phyloP scores from a whole-genome alignment of 2,329 filamentous ascomycete species.

The Amauroascus niger region DNA sequence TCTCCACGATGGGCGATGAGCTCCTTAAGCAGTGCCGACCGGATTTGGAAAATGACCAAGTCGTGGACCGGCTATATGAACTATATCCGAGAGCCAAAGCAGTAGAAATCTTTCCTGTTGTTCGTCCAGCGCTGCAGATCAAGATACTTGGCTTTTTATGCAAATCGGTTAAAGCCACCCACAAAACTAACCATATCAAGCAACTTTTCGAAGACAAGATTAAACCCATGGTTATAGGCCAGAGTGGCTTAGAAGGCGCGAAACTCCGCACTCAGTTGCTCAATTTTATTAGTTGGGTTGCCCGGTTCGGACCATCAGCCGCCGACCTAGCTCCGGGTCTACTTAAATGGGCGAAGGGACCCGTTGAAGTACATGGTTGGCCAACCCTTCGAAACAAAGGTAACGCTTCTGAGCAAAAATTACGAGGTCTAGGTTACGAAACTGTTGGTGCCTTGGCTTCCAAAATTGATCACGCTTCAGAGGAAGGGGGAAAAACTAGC shows the following conservation, averaged over 20 bases:
- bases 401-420: slow-evolving; percentile 51
- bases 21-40: slow-evolving; percentile 67
- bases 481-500: slow-evolving; percentile 28
- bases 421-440: slow-evolving; percentile 79
- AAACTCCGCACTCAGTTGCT: slow-evolving; percentile 79
- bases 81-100: slow-evolving; percentile 58
- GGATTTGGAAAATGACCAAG: slow-evolving; percentile 55
- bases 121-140: slow-evolving; percentile 62
- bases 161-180: slow-evolving; percentile 48
- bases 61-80: slow-evolving; percentile 59
- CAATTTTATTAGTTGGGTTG: slow-evolving; percentile 77
- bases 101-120: slow-evolving; percentile 33
- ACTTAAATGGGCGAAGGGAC: slow-evolving; percentile 59
- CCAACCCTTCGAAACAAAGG: slow-evolving; percentile 53
- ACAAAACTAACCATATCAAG: slow-evolving; percentile 4
- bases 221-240: slow-evolving; percentile 24
- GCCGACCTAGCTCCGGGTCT: slow-evolving; percentile 48
- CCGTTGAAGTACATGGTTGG: slow-evolving; percentile 76
- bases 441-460: slow-evolving; percentile 70
- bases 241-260: slow-evolving; percentile 59
- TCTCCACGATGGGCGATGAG: slow-evolving; percentile 79
- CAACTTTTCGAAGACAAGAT: neutral
- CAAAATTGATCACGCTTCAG: slow-evolving; percentile 33
- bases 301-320: slow-evolving; percentile 56
- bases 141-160: slow-evolving; percentile 66